Conservation (phyloP, 1,139 yeast genomes). For the Hansenula sp. region DNA sequence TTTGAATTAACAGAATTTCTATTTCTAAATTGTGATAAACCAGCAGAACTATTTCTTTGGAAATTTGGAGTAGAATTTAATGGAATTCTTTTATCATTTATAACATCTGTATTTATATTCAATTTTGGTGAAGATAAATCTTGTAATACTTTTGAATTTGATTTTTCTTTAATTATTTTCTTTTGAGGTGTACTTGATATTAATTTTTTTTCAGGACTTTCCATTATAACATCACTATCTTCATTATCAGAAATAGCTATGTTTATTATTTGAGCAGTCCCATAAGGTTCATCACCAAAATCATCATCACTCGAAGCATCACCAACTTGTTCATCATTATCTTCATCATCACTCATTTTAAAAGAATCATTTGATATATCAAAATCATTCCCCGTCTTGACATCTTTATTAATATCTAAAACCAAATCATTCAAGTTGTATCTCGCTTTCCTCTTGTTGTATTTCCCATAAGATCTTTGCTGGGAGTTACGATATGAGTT, state of each 20-base stretch:
- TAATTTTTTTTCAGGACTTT: slow-evolving; percentile 12
- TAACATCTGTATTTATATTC: slow-evolving; percentile 6
- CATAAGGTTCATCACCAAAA: slow-evolving; percentile 14
- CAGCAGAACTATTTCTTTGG: slow-evolving; percentile 18
- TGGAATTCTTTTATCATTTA: slow-evolving; percentile 18
- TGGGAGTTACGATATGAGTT: slow-evolving; percentile 3
- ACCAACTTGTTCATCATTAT: slow-evolving; percentile 5
- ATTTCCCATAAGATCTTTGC: slow-evolving; percentile 19
- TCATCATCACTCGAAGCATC: slow-evolving; percentile 9
- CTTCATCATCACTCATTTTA: slow-evolving; percentile 17
- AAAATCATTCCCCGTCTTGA: slow-evolving; percentile 5
- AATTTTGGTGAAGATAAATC: slow-evolving; percentile 13
- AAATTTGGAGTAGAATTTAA: slow-evolving; percentile 11
- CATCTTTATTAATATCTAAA: slow-evolving; percentile 9
- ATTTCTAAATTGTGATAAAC: slow-evolving; percentile 15
- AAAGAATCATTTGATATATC: slow-evolving; percentile 21
- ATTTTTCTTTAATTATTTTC: neutral
- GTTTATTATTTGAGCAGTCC: slow-evolving; percentile 14
- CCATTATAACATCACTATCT: slow-evolving; percentile 13
- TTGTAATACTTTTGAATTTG: slow-evolving; percentile 7
- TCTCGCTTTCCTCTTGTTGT: slow-evolving; percentile 16
- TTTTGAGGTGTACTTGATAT: neutral
- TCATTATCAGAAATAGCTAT: slow-evolving; percentile 21
- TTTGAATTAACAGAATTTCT: slow-evolving; percentile 18
- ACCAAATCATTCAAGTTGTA: slow-evolving; percentile 20